Percentiles rank a stretch among this genome's conserved stretches.
phyloP scores from a whole-genome alignment of 73 alveolate genomes.

The Tetrahymena thermophila region DNA sequence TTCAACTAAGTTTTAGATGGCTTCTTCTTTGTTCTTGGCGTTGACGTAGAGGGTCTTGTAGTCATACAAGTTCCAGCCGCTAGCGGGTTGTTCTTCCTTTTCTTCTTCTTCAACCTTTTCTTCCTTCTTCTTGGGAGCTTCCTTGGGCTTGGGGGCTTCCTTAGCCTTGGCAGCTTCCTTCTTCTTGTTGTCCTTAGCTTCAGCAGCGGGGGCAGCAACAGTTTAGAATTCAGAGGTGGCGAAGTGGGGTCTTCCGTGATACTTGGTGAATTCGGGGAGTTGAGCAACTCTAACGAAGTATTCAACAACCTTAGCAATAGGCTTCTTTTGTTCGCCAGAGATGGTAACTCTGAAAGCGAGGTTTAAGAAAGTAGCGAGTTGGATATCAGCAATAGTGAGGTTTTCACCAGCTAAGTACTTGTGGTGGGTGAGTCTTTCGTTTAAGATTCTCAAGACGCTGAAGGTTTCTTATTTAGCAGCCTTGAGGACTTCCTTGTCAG shows the following conservation, averaged over 20 bases:
- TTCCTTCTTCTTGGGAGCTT: constrained; percentile 39
- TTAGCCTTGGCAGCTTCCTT: constrained; percentile 44
- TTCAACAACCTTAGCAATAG: constrained; percentile 55
- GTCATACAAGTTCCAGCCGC: constrained; percentile 58
- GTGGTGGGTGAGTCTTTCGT: constrained; percentile 52
- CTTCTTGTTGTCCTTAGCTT: constrained; percentile 31
- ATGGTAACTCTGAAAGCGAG: constrained; percentile 55
- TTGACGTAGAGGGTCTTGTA: constrained; percentile 78
- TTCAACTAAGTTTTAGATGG: constrained; percentile 62
- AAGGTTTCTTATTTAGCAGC: constrained; percentile 49
- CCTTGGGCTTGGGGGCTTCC: constrained; percentile 49
- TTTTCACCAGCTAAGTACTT: constrained; percentile 74
- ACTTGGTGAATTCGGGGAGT: constrained; percentile 54
- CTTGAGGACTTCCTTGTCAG: constrained; percentile 44
- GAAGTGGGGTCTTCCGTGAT: constrained; percentile 59
- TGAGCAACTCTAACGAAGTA: constrained; percentile 59
- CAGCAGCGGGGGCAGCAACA: constrained; percentile 11
- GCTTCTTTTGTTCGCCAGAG: constrained; percentile 68
- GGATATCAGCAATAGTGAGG: constrained; percentile 90
- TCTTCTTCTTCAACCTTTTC: constrained; percentile 2
- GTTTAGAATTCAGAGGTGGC: constrained; percentile 52
- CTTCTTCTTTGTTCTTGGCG: constrained; percentile 65
- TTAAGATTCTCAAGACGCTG: constrained; percentile 46
- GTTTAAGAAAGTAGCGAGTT: constrained; percentile 55
- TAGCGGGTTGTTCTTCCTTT: constrained; percentile 20